A percentile compares a stretch with the other conserved stretches of the same genome.
Evolutionary conservation across 2,329 filamentous ascomycete species (phyloP).

Genomic region (Colletotrichum sp.): DNA sequence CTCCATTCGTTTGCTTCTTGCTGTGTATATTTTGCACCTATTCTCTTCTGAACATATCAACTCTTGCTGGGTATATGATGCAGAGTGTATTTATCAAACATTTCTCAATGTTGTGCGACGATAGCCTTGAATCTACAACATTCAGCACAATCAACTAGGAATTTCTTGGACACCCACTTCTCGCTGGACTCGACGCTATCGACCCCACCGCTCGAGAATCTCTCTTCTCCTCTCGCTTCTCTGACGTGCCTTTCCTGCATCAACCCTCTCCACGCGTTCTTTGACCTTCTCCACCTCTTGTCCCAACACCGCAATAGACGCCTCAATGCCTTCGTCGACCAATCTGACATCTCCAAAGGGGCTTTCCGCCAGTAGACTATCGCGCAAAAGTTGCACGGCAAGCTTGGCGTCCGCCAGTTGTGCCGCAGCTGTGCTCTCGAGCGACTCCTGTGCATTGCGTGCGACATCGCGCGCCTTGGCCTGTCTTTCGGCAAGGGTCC

Average conservation of each 20-base stretch:
- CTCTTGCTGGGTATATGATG: background rate
- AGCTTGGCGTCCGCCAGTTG: constrained; percentile 52
- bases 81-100: too few species aligned
- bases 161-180: background rate
- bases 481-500: constrained; percentile 42
- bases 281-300: constrained; percentile 48
- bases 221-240: constrained; percentile 55
- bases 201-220: constrained; percentile 49
- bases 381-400: constrained; percentile 54
- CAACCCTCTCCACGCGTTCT: constrained; percentile 41
- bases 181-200: background rate
- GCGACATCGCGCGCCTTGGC: constrained; percentile 49
- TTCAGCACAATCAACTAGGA: background rate
- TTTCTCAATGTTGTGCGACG: too few species aligned
- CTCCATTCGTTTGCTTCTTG: background rate
- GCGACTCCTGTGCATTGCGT: constrained; percentile 50
- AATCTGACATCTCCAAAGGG: constrained; percentile 50
- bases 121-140: background rate
- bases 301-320: constrained; percentile 49
- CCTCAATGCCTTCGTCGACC: constrained; percentile 57
- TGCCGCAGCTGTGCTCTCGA: constrained; percentile 47
- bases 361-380: constrained; percentile 59
- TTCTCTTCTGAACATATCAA: background rate
- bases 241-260: constrained; percentile 38
- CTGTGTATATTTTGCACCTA: background rate